Base-by-base conservation (phyloP, 1,284 basidiomycete species). In the Bondarzewia mesenterica region DNA sequence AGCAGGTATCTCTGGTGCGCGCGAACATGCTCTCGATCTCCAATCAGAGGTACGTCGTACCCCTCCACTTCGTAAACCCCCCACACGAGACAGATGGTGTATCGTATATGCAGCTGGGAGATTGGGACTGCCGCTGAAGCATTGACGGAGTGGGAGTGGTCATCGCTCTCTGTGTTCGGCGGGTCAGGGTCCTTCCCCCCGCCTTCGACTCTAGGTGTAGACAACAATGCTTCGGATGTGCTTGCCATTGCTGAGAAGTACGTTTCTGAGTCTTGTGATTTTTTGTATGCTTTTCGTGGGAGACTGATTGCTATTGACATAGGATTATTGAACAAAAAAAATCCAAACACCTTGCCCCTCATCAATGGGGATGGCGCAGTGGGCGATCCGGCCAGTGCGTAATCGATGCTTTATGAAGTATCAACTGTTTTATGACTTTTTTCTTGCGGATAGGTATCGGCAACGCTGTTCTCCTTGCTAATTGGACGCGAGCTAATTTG, bases 361-460 rank as follows among this genome's bases (percentile, higher is more conserved):
- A 64, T 72, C 52, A 60, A 63, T 48, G 66, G 63, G 35, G 69
- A 78, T 51, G 80, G 75, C 3, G 75, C 82, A 2, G 76, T 79
- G 1, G 86, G 76, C 2, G 86, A 89, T 64, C 86, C 86, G 7
- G 80, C 85, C 2, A 80, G 78, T 72, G 60, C 48, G 70, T 63
- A 10, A 18, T 10, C 5, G n/a, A n/a, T 40, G 16, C n/a, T 40
- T 10, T 10, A n/a, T n/a, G n/a, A n/a, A n/a, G n/a, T n/a, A n/a
- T n/a, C 14, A 27, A 29, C 29, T 15, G 39, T 23, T n/a, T 32
- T 15, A 23, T 41, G 22, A 45, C 18, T 8, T 25, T 26, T 16
- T n/a, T 10, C 18, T 4, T 22, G 7, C 7, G 7, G 27, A 43
- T 29, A 75, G 73, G 74, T 50, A 60, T 88, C 42, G 85, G 84